Evolutionary conservation across 345 rosid species (phyloP).

Genomic region (Trapa bicornis): DNA sequence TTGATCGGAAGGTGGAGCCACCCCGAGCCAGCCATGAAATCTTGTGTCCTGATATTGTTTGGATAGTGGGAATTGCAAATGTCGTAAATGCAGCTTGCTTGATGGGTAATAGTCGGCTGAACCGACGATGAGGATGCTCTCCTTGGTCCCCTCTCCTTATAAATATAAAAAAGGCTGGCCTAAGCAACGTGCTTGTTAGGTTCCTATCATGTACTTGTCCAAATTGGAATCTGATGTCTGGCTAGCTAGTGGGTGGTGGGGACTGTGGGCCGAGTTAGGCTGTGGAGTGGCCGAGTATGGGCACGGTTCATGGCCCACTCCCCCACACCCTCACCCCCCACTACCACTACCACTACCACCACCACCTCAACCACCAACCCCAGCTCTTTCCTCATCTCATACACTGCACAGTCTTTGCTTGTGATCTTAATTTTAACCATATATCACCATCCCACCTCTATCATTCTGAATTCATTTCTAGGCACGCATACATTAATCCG

Average conservation of each 20-base stretch:
- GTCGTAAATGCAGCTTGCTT: neutral
- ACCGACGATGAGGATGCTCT: neutral
- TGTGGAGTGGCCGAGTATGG: neutral
- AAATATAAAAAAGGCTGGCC: neutral
- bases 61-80: neutral
- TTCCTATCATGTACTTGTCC: neutral
- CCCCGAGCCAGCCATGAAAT: neutral
- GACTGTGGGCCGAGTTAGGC: neutral
- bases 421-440: no score
- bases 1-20: neutral
- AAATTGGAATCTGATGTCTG: neutral
- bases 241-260: constrained; percentile 1
- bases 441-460: no score
- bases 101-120: neutral
- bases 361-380: constrained; percentile 1
- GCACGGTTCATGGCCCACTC: neutral
- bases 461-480: neutral
- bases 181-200: constrained; percentile 3
- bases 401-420: no score
- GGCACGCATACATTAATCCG: no score
- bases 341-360: neutral
- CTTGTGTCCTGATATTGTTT: neutral
- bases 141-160: neutral
- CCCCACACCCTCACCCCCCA: neutral
- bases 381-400: neutral